Base-by-base conservation (phyloP, 192 early-diverging fungal genomes). In the Linnemannia elongata region DNA sequence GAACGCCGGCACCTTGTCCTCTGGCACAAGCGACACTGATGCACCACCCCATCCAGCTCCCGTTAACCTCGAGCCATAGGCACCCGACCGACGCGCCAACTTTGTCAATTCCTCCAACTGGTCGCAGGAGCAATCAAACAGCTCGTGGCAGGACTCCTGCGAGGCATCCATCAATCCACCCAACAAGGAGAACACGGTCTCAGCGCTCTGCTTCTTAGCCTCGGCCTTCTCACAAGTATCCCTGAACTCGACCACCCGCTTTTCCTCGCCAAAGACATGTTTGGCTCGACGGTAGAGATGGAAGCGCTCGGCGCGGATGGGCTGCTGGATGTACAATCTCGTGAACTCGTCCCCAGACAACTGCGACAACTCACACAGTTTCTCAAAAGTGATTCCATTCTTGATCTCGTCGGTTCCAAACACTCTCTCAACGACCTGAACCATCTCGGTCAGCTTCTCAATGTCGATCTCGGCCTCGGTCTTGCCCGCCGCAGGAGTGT, bases 1-100 rank as follows among this genome's bases (percentile, higher is more conserved):
- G 70, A 97, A 95, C 6, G 39, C 71, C 18, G 90, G 87, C 2
- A 96, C 93, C 17, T 90, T 88, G 55, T 92, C 89, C 75, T 91
- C 92, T 35, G 92, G 49, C 6, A 82, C 80, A 49, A 88, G 63
- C 42, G 76, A 88, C 3, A 83, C 71, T 24, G 82, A 75, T 1
- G 86, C 85, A 72, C 87, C 96, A 66, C 96, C 96, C 97, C 96
- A 98, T 18, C 98, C 98, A 54, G 98, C 98, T 20, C 98, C 97
- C 6, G 97, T 98, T 63, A 98, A 90, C 38, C 97, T 89, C 39
- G 96, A 95, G 35, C 97, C 97, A 75, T 92, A 89, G 13, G 97
- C 93, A 10, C 97, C 97, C 20, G 93, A 83, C 15, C 79, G 78
- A 47, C 92, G 91, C 42, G 93, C 94, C 81, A 96, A 82, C 1